Evolutionary conservation across 1,284 basidiomycete species (phyloP), one percentile per base, ranked within the genome.

Genomic region (Melampsora americana): DNA sequence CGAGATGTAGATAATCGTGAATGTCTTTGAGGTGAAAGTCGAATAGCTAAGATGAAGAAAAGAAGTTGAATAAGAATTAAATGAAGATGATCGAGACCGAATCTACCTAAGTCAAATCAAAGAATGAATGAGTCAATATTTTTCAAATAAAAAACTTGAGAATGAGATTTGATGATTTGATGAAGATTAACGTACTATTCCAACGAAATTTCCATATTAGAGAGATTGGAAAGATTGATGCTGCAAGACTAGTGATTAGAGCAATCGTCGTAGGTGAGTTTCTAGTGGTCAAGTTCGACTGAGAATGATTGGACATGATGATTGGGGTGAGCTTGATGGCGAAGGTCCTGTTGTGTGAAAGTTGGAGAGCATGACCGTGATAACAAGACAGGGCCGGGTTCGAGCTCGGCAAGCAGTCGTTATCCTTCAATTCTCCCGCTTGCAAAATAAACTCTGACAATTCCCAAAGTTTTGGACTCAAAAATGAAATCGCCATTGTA

Each of bases 51-150:
- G 50, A 56, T 26, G 12, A 56, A 56, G 26, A 56, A 56, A 5
- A 56, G 26, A 14, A 56, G 20, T 26, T 56, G 50, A 56, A 26
- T 26, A 20, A 71, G 35, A 30, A 71, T 26, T 26, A 71, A 32
- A 46, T 71, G 69, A 35, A 71, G 44, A 9, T 46, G 44, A 64
- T 71, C 69, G 42, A 71, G 60, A 12, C 59, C 60, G 26, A 71
- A 64, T 1, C 69, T 59, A 48, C 59, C 69, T 71, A 26, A 20
- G 35, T 9, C 50, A 26, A n/a, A 42, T 12, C 26, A 69, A 32
- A 26, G n/a, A 35, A 35, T 39, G 28, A 30, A 62, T 62, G 30
- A 32, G 50, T 35, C 3, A 35, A 9, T 3, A 35, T 35, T n/a
- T n/a, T n/a, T n/a, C n/a, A n/a, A n/a, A n/a, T 9, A 35, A 14